Base-by-base conservation (phyloP, 345 rosid genomes). In the Populus deltoides region DNA sequence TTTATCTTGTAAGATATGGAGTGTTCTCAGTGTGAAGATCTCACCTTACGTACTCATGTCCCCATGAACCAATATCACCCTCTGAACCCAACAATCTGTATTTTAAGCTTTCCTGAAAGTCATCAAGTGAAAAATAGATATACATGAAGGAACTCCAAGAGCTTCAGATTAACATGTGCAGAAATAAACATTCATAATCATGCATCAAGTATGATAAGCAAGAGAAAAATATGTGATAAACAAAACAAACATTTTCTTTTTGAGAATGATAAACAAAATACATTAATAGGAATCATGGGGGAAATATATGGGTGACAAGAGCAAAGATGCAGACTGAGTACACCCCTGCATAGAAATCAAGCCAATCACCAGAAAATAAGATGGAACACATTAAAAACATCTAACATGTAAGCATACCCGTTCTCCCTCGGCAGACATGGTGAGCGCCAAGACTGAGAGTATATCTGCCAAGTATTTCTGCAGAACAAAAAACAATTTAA, bases 1-100 rank as follows among this genome's bases (percentile, higher is more conserved):
- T 22, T 6, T 25, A 62, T 18, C 12, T 10, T 47, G n/a, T 71
- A 63, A 12, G 47, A n/a, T 41, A 39, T 33, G 15, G 45, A 27
- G 36, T 7, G 22, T 16, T 15, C 43, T 33, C 25, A 43, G 22
- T 25, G 35, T 61, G 22, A 70, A 16, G 59, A 73, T 47, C 78
- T 79, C 74, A 91, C 94, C 98, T 90, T 62, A 97, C 99, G 84
- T 97, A 94, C 81, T 92, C 97, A 75, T 97, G 98, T 49, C 97
- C 99, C 98, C 97, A 97, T 1, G 97, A 97, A 81, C 97, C 98
- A 61, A 97, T 91, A 81, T 97, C 99, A 77, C 93, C 93, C 82
- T 85, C 94, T 12, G 97, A 84, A 75, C 99, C 99, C 82, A 88
- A 67, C 82, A 97, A 85, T 87, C 97, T 88, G 87, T 89, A 97